Percentiles rank a stretch among this genome's conserved stretches.
phyloP scores from a whole-genome alignment of 345 rosid species.

The Microcos paniculata region DNA sequence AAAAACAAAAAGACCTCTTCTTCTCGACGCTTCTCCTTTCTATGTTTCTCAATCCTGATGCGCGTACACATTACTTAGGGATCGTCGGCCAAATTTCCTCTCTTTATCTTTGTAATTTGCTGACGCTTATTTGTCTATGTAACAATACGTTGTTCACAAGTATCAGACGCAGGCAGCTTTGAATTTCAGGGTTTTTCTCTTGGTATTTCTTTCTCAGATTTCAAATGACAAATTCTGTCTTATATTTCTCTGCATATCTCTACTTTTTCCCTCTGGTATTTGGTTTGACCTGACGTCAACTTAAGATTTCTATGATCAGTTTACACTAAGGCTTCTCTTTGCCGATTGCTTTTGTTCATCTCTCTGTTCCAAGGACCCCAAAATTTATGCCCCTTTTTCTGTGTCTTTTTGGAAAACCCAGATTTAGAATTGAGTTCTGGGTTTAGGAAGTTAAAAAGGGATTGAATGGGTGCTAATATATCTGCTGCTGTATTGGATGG shows the following conservation, averaged over 20 bases:
- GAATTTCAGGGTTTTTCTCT: not conserved
- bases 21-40: not conserved
- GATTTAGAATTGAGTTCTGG: not conserved
- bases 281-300: not conserved
- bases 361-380: not conserved
- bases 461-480: conserved; percentile 11
- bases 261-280: not conserved
- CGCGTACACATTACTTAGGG: not conserved
- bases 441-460: not conserved
- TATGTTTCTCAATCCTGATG: not conserved
- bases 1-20: not conserved
- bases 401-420: not conserved
- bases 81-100: not conserved
- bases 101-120: not conserved
- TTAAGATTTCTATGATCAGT: not conserved
- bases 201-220: not conserved
- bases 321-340: not conserved
- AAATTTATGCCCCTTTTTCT: not conserved
- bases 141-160: not conserved
- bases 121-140: not conserved
- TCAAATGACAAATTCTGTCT: not conserved
- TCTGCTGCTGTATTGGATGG: not conserved
- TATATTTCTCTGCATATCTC: conserved; percentile 3
- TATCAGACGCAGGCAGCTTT: not conserved
- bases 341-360: not conserved